phyloP scores from a whole-genome alignment of 2,329 filamentous ascomycete species.

The Sarocladium strictum region DNA sequence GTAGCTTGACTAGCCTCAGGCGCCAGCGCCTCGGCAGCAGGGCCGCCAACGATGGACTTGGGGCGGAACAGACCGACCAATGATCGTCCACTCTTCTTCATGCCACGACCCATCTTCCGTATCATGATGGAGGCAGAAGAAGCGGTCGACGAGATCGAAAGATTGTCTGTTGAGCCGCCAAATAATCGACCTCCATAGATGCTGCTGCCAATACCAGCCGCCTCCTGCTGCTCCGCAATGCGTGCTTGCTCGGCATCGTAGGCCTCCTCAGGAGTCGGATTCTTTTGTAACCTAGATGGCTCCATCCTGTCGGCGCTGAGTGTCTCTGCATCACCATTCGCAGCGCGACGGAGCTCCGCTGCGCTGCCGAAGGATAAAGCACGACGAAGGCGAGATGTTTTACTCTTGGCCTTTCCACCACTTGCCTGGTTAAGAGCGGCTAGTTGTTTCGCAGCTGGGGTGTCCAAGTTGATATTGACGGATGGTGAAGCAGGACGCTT shows the following conservation, averaged over 20 bases:
- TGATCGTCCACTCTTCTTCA: conserved; percentile 89
- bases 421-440: conserved; percentile 76
- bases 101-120: conserved; percentile 96
- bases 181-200: conserved; percentile 91
- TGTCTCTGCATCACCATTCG: conserved; percentile 50
- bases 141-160: conserved; percentile 85
- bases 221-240: conserved; percentile 90
- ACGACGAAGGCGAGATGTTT: conserved; percentile 77
- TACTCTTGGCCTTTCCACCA: conserved; percentile 70
- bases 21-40: conserved; percentile 61
- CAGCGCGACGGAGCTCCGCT: conserved; percentile 76
- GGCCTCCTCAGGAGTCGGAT: conserved; percentile 55
- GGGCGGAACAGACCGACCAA: conserved; percentile 92
- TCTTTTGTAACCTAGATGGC: conserved; percentile 57
- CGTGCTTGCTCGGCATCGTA: conserved; percentile 84
- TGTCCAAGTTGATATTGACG: conserved; percentile 37
- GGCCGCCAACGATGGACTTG: conserved; percentile 80
- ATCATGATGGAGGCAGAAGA: conserved; percentile 92
- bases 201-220: conserved; percentile 80
- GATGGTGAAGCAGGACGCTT: conserved; percentile 22
- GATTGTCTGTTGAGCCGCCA: conserved; percentile 85
- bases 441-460: conserved; percentile 77
- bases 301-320: conserved; percentile 22
- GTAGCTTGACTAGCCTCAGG: conserved; percentile 69
- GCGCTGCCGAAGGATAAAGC: conserved; percentile 97